phyloP scores from a whole-genome alignment of 441 rosid species.

The Sinapis alba region DNA sequence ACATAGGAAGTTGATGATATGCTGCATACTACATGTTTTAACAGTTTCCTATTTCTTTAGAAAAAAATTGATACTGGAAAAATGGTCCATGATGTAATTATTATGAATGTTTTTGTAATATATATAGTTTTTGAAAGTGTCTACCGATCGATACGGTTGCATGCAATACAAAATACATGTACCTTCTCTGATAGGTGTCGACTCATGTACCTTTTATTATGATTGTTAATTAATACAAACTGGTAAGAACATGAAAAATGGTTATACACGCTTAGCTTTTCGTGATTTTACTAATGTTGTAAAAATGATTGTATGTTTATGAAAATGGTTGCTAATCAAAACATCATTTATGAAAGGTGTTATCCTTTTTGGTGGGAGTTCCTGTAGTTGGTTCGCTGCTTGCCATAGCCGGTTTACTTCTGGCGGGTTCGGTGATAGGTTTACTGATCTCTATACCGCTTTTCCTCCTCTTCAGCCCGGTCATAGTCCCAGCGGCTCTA shows the following conservation, averaged over 20 bases:
- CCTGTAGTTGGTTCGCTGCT: constrained; percentile 34
- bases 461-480: constrained; percentile 42
- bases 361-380: constrained; percentile 35
- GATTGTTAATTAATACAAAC: neutral
- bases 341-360: neutral
- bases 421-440: constrained; percentile 39
- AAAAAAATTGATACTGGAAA: neutral
- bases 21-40: neutral
- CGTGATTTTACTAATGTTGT: neutral
- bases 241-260: neutral
- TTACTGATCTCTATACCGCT: constrained; percentile 30
- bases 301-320: neutral
- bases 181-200: neutral
- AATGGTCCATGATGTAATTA: neutral
- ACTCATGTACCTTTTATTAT: neutral
- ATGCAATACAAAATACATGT: neutral
- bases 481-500: constrained; percentile 39
- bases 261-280: neutral
- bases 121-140: neutral
- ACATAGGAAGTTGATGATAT: neutral
- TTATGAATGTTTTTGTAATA: neutral
- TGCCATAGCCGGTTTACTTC: constrained; percentile 34
- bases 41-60: neutral
- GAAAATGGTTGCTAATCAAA: neutral
- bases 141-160: neutral